These are phyloP conservation scores for Macrolepiota fuliginosa DNA, from an alignment of 768 basidiomycete genomes.

Conservation along the genomic window DNA sequence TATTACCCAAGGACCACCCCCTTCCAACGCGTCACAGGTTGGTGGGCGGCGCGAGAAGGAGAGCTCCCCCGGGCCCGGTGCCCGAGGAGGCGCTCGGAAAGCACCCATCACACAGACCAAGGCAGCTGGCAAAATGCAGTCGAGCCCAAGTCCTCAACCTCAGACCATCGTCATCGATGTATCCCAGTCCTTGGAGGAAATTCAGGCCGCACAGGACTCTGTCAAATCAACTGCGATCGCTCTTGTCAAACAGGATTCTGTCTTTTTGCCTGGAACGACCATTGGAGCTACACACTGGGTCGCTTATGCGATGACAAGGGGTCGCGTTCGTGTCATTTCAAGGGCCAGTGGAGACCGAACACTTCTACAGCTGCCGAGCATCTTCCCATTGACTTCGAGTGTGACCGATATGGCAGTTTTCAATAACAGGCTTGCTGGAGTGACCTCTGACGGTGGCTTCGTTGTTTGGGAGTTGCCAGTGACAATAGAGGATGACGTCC, in stretches of 20 bases:
- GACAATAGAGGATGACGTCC: conserved; percentile 81
- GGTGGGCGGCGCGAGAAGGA: conserved; percentile 60
- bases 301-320: conserved; percentile 89
- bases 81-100: conserved; percentile 28
- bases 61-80: conserved; percentile 60
- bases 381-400: conserved; percentile 60
- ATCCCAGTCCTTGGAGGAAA: conserved; percentile 65
- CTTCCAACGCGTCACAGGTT: neutral
- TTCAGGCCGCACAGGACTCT: conserved; percentile 71
- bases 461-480: conserved; percentile 88
- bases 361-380: conserved; percentile 67
- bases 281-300: conserved; percentile 93
- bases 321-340: conserved; percentile 85
- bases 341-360: conserved; percentile 87
- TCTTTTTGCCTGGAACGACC: conserved; percentile 82
- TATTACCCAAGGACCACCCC: conserved; percentile 10
- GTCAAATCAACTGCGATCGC: conserved; percentile 92
- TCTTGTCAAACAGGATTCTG: conserved; percentile 80
- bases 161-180: conserved; percentile 79
- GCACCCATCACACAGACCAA: conserved; percentile 38
- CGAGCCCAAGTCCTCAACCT: conserved; percentile 63
- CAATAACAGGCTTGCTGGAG: conserved; percentile 78
- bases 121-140: conserved; percentile 42
- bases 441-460: conserved; percentile 86
- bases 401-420: conserved; percentile 87